Percentiles rank a stretch among this genome's conserved stretches.
Conservation (phyloP, 2,329 filamentous ascomycete species). For the Capronia coronata region DNA sequence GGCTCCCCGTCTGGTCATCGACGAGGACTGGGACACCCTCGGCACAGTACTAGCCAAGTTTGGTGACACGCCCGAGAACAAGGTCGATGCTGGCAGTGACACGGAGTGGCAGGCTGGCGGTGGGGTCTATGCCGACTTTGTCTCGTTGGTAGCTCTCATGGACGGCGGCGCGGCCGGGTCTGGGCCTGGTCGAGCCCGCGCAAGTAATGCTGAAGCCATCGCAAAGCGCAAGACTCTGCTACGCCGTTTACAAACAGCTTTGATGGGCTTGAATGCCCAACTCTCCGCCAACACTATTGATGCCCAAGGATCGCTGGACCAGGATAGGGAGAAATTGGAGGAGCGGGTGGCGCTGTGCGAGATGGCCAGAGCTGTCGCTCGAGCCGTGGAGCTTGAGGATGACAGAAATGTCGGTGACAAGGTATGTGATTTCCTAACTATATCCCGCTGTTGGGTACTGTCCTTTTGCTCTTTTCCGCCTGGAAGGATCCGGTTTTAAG, state of each 20-base stretch:
- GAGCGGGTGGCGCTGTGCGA: slow-evolving; percentile 71
- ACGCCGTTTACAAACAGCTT: slow-evolving; percentile 44
- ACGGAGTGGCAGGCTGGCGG: slow-evolving; percentile 70
- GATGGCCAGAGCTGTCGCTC: slow-evolving; percentile 69
- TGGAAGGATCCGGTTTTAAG: too few relatives aligned
- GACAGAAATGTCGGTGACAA: slow-evolving; percentile 12
- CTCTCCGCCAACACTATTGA: slow-evolving; percentile 43
- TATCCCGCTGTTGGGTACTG: not conserved
- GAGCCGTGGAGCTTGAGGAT: slow-evolving; percentile 29
- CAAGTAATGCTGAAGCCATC: slow-evolving; percentile 33
- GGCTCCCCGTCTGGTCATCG: slow-evolving; percentile 74
- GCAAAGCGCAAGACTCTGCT: slow-evolving; percentile 39
- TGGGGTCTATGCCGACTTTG: slow-evolving; percentile 68
- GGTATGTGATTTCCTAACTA: slow-evolving; percentile 9
- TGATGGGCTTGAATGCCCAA: slow-evolving; percentile 39
- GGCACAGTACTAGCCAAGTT: slow-evolving; percentile 67
- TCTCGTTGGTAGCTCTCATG: slow-evolving; percentile 43
- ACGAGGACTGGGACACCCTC: slow-evolving; percentile 68
- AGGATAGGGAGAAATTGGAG: slow-evolving; percentile 48
- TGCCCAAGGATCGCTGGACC: slow-evolving; percentile 42
- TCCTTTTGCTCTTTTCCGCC: not conserved
- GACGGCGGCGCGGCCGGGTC: slow-evolving; percentile 35
- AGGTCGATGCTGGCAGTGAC: slow-evolving; percentile 33
- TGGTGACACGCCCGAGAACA: slow-evolving; percentile 43
- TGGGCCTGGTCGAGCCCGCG: slow-evolving; percentile 31